phyloP scores from a whole-genome alignment of 495 filamentous ascomycete species.

The Trypethelium eluteriae region DNA sequence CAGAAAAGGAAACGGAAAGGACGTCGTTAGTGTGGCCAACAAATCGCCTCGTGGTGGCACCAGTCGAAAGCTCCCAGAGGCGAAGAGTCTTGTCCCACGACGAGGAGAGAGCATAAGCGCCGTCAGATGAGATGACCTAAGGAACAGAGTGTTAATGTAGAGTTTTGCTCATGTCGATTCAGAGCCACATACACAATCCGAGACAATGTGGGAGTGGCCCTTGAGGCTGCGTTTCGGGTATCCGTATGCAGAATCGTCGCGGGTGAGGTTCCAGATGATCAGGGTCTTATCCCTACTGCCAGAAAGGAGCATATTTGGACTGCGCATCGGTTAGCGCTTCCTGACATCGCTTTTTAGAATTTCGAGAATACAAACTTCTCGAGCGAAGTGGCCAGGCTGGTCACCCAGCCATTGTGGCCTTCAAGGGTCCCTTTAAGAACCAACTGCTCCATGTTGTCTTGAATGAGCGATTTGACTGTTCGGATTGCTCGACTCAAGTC shows the following conservation, averaged over 20 bases:
- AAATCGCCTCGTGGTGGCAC: conserved; percentile 93
- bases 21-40: conserved; percentile 99
- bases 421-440: conserved; percentile 96
- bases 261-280: conserved; percentile 99
- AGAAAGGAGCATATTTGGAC: conserved; percentile 99
- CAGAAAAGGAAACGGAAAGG: conserved; percentile 99
- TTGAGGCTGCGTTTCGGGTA: conserved; percentile 97
- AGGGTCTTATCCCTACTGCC: conserved; percentile 94
- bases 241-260: conserved; percentile 93
- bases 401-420: conserved; percentile 84
- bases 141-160: conserved; percentile 16
- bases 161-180: neutral
- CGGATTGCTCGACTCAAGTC: neutral
- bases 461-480: neutral
- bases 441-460: conserved; percentile 85
- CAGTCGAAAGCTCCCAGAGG: conserved; percentile 96
- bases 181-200: conserved; percentile 82
- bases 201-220: conserved; percentile 99
- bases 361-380: conserved; percentile 68
- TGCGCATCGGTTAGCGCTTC: conserved; percentile 38
- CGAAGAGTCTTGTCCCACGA: conserved; percentile 99
- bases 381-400: conserved; percentile 89
- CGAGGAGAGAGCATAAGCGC: conserved; percentile 96
- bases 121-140: conserved; percentile 98
- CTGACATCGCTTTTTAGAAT: neutral